Evolutionary conservation across 257 asterid genomes (phyloP).

Genomic region (Linaria vulgaris): DNA sequence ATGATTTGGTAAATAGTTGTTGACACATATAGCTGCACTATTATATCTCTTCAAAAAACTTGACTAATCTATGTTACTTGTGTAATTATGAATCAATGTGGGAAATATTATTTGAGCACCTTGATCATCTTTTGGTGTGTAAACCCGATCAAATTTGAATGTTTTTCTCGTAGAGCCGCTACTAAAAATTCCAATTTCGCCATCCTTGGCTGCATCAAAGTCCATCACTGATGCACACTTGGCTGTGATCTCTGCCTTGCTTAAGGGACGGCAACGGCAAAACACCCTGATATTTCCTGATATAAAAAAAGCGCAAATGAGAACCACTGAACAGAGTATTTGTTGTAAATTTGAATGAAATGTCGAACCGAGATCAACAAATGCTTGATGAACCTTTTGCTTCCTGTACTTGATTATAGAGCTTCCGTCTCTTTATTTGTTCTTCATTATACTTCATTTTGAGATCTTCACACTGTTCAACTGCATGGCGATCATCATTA

Average conservation of each 20-base stretch:
- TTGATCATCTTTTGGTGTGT: constrained; percentile 90
- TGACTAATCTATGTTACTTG: background rate
- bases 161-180: constrained; percentile 59
- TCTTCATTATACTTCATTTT: constrained; percentile 88
- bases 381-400: constrained; percentile 61
- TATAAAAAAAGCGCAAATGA: constrained; percentile 24
- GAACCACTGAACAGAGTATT: constrained; percentile 10
- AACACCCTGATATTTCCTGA: constrained; percentile 96
- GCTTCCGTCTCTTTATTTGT: constrained; percentile 85
- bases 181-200: constrained; percentile 75
- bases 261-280: constrained; percentile 96
- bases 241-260: constrained; percentile 61
- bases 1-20: constrained; percentile 14
- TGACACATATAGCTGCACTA: background rate
- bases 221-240: constrained; percentile 74
- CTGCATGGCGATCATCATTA: constrained; percentile 44
- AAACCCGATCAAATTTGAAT: constrained; percentile 86
- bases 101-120: constrained; percentile 36
- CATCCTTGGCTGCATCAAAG: constrained; percentile 88
- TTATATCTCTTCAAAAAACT: background rate
- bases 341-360: constrained; percentile 7
- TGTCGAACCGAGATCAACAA: background rate
- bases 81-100: background rate
- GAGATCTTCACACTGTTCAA: constrained; percentile 92
- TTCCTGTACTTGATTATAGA: constrained; percentile 89